Evolutionary conservation across 2,329 filamentous ascomycete species (phyloP), one percentile per base, ranked within the genome.

Genomic region (Fusarium oligoseptatum): DNA sequence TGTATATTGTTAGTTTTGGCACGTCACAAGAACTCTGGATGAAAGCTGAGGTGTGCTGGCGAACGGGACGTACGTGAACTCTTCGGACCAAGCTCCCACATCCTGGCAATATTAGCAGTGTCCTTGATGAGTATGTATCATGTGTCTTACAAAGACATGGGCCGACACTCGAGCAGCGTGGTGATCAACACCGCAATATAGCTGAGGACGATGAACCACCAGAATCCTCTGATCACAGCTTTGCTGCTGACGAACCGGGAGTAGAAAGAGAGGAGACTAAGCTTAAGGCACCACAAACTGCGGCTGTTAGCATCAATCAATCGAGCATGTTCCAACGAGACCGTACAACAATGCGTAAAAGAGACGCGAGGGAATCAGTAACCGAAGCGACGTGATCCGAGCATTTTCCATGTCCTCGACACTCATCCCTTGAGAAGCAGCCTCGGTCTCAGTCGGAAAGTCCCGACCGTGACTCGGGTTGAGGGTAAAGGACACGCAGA

Each of bases 251-350:
- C 74, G 39, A 80, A 80, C 2, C 79, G 78, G 7, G 78, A 75
- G 65, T 80, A 80, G 17, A 80, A 80, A 14, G 68, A 72, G 20
- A 80, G 73, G 48, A 80, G 43, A 36, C 72, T 76, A 10, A 79
- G 68, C 71, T 80, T 80, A 17, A 80, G 60, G 2, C 55, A 74
- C 78, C 79, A 80, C 10, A 80, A 48, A 37, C 79, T 80, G 10
- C 6, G 9, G 10, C 20, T 17, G 37, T 70, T 39, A 70, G 68
- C 27, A 48, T 36, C 50, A 7, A 12, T 7, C 34, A 20, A 11
- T 15, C 7, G 14, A 14, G 14, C 27, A 22, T n/a, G 7, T 43
- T 32, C n/a, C 9, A 32, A 22, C 32, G 2, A 55, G 17, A 7
- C 29, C 50, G 32, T 22, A 80, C 78, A 80, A 73, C 5, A 80